A percentile compares a stretch with the other conserved stretches of the same genome.
Conservation (phyloP, 2,329 filamentous ascomycete genomes). For the Myriosclerotinia duriaeana region DNA sequence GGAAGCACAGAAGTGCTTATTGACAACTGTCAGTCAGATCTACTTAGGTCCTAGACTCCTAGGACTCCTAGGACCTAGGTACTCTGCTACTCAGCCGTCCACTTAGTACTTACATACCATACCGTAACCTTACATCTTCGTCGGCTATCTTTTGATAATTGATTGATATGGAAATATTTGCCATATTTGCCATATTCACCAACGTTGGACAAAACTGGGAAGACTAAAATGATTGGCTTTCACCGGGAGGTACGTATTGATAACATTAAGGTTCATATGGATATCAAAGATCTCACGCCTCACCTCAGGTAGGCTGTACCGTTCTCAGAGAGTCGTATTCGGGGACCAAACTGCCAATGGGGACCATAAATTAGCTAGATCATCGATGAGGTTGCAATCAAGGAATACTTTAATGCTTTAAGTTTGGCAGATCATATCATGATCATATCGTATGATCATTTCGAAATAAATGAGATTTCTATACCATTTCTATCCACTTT, state of each 20-base stretch:
- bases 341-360: constrained; percentile 21
- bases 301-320: not conserved
- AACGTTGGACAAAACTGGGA: not conserved
- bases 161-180: not conserved
- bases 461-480: too few relatives aligned
- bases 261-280: not conserved
- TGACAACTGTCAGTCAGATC: constrained; percentile 17
- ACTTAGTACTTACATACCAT: not conserved
- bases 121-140: not conserved
- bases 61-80: too few relatives aligned
- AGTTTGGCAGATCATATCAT: not conserved
- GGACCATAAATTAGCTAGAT: constrained; percentile 8
- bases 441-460: too few relatives aligned
- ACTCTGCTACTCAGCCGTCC: not conserved
- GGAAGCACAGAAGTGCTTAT: not conserved
- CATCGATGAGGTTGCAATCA: not conserved
- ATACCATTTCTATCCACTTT: too few relatives aligned
- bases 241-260: not conserved
- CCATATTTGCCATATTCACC: not conserved
- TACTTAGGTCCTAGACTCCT: too few relatives aligned
- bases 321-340: constrained; percentile 4
- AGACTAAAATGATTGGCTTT: not conserved
- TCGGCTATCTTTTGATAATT: not conserved
- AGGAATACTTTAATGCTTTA: not conserved
- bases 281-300: not conserved